Evolutionary conservation across 192 early-diverging fungal species (phyloP).

Genomic region (Podila verticillata): DNA sequence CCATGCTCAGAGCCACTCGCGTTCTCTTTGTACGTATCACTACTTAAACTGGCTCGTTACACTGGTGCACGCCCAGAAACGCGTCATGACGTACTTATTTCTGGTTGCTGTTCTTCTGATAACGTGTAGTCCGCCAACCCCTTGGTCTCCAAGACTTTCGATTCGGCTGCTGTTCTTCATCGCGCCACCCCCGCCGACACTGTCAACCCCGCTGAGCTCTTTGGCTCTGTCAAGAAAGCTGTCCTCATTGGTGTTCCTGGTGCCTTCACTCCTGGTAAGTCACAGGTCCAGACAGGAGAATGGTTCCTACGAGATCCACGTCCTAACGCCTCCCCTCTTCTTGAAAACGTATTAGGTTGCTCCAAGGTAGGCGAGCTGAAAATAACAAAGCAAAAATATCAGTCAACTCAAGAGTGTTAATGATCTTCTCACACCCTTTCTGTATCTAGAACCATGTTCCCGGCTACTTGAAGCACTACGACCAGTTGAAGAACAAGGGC

Average conservation of each 20-base stretch:
- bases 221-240: conserved; percentile 51
- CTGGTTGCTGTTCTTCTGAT: background rate
- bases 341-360: conserved; percentile 7
- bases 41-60: background rate
- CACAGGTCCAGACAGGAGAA: background rate
- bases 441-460: conserved; percentile 57
- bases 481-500: conserved; percentile 59
- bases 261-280: conserved; percentile 50
- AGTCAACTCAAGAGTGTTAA: too few relatives aligned
- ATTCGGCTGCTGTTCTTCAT: conserved; percentile 38
- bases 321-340: background rate
- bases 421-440: too few relatives aligned
- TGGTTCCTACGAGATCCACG: background rate
- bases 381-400: too few relatives aligned
- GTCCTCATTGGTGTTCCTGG: conserved; percentile 56
- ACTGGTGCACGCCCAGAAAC: background rate
- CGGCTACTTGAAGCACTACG: conserved; percentile 57
- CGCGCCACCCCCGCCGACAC: conserved; percentile 54
- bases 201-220: conserved; percentile 52
- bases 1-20: conserved; percentile 23
- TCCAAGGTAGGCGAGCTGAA: conserved; percentile 21
- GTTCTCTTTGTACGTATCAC: conserved; percentile 14
- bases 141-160: conserved; percentile 38
- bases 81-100: background rate
- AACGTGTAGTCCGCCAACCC: background rate